Base-by-base conservation (phyloP, 768 basidiomycete genomes). In the Tylopilus cervinicoccineus region DNA sequence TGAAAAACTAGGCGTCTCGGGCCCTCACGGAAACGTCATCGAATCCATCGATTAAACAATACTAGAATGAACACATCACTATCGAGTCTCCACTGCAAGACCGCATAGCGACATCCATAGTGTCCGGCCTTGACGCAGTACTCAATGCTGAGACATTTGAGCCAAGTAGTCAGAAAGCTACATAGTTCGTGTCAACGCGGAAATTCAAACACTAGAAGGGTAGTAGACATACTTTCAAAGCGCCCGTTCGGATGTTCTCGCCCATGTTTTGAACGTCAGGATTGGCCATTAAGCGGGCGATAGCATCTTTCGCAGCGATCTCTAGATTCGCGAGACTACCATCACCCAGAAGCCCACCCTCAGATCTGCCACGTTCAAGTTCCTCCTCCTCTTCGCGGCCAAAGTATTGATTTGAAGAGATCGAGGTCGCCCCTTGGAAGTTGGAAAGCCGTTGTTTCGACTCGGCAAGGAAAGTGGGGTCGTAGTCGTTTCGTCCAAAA, bases 391-490 rank as follows among this genome's bases (percentile, higher is more conserved):
- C 85, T 46, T 95, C 93, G 14, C 93, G 79, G 2, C 95, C 96
- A 68, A 96, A 98, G 79, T 98, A 99, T 57, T 93, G 88, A 63
- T 81, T 94, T 14, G 93, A 95, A 1, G 93, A 95, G 61, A 98
- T 97, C 27, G 91, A 83, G 0, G 86, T 88, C 13, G 94, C 91
- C 11, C 95, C 95, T 59, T 84, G 81, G 81, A 99, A 99, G 33
- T 79, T 72, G 58, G 85, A 80, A 34, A 97, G 72, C 3, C 95
- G 83, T 11, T 77, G 69, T 61, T 91, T 87, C 6, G 93, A 93
- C 69, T 97, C 93, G 38, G 74, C 69, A 34, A 78, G 60, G 4
- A 81, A 75, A 31, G 66, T 60, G 2, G 90, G 81, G 62, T 98
- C 94, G 70, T 96, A 97, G 19, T 83, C 67, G 41, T 88, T 87